Evolutionary conservation across 805 yeast species (phyloP).

Genomic region (Zygosaccharomyces pseudorouxii): DNA sequence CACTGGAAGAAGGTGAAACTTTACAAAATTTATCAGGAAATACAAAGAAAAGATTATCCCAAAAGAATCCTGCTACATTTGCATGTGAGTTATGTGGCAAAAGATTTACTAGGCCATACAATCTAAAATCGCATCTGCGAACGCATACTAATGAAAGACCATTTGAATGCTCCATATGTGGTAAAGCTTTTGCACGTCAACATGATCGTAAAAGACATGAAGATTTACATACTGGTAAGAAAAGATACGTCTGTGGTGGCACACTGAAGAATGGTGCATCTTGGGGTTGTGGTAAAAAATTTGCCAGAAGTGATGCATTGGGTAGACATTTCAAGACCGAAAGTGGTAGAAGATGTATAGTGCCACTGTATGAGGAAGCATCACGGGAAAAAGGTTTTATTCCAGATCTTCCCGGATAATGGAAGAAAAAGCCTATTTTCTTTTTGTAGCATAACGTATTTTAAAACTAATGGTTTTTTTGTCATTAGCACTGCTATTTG

Average conservation of each 20-base stretch:
- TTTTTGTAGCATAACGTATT: constrained; percentile 1
- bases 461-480: background rate
- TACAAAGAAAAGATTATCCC: constrained; percentile 16
- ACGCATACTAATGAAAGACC: constrained; percentile 88
- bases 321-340: constrained; percentile 78
- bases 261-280: constrained; percentile 48
- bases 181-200: constrained; percentile 75
- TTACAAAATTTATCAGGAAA: constrained; percentile 17
- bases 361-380: constrained; percentile 61
- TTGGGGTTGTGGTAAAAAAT: constrained; percentile 81
- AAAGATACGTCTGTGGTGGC: constrained; percentile 69
- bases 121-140: constrained; percentile 82
- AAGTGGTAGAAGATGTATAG: constrained; percentile 67
- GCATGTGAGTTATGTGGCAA: constrained; percentile 83
- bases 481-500: background rate
- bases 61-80: constrained; percentile 30
- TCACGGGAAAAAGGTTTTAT: constrained; percentile 26
- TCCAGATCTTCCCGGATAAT: constrained; percentile 4
- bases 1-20: constrained; percentile 18
- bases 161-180: constrained; percentile 65
- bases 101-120: constrained; percentile 87
- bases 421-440: background rate
- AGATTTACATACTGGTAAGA: constrained; percentile 70
- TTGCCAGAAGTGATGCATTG: constrained; percentile 76
- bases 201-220: constrained; percentile 78